Evolutionary conservation across 768 basidiomycete species (phyloP), one percentile per base, ranked within the genome.

Genomic region (Rhodocollybia butyracea): DNA sequence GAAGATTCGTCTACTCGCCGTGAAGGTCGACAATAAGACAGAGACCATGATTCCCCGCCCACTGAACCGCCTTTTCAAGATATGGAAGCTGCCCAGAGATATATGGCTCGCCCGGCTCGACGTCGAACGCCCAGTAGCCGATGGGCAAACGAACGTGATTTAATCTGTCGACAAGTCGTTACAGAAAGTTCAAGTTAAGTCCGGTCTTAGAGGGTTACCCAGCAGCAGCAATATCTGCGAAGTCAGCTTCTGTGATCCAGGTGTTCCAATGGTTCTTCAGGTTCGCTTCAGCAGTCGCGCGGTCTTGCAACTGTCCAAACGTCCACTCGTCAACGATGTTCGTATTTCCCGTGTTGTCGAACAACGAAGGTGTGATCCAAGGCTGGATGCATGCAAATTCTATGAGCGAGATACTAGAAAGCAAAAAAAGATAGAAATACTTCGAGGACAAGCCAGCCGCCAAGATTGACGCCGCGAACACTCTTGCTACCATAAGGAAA

Each of bases 71-170:
- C 34, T 83, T 78, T 57, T 73, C 59, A n/a, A 92, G 71, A 69
- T 87, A 91, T 21, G 83, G 77, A 30, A 88, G 72, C 66, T 91
- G 90, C 11, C 90, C 90, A 68, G 82, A 79, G 55, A 90, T 82
- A 67, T 79, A 92, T 5, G 91, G 92, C 63, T 93, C 88, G 6
- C 89, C 90, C 7, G 76, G 75, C 26, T 80, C 78, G 34, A 92
- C 83, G 54, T 94, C 91, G 63, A 86, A 92, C 1, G 89, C 91
- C 91, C 91, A 95, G 67, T 89, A 96, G 11, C 92, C 94, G 13
- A 58, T 54, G 13, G 91, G 91, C 34, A 93, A 64, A 43, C 91
- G 83, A 54, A 93, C 86, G 67, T 91, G 89, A 64, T 91, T 93
- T 51, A 92, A 73, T 15, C 89, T 89, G 63, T n/a, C n/a, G n/a